Evolutionary conservation across 2,329 filamentous ascomycete species (phyloP), one percentile per base, ranked within the genome.

Genomic region (Penicillium corylophilum): DNA sequence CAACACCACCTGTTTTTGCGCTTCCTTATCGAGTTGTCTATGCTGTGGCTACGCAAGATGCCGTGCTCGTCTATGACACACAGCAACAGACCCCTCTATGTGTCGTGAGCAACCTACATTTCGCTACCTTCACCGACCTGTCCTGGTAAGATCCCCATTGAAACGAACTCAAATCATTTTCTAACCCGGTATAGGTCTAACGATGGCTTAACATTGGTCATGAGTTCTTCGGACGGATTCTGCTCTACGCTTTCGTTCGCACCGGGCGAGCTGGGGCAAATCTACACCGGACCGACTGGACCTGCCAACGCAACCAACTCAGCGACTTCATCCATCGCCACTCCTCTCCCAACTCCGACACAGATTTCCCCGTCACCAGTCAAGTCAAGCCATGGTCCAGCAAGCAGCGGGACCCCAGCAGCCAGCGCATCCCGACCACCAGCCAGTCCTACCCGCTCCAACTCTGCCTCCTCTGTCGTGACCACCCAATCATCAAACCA

Each of bases 221-320:
- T 99, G 76, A 94, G 91, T n/a, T 99, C 94, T 0, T 96, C 94
- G 0, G 94, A 99, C 71, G 94, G 94, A 0, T 99, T 97, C 76
- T 99, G 94, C 71, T 99, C 94, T 0, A 88, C 89, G 0, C 78
- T 99, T 5, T 88, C 91, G 0, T 99, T 99, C 67, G 74, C 83
- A 1, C 78, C 88, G 2, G 89, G 90, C 8, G 94, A 99, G 70
- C 77, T 99, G 1, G 94, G 94, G 12, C 86, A 93, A 58, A 75
- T 85, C 5, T 95, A 95, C 69, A 86, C 84, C 8, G 87, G 66
- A 51, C 53, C 61, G 49, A 62, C 64, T 63, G 48, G 56, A 44
- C 38, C 56, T 28, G 54, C 60, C 57, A 64, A 71, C 70, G 54
- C 66, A 67, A 42, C 64, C 54, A 62, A 66, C 43, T 63, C 74